Evolutionary conservation across 257 asterid genomes (phyloP), one percentile per base, ranked within the genome.

Genomic region (Nemophila menziesii): DNA sequence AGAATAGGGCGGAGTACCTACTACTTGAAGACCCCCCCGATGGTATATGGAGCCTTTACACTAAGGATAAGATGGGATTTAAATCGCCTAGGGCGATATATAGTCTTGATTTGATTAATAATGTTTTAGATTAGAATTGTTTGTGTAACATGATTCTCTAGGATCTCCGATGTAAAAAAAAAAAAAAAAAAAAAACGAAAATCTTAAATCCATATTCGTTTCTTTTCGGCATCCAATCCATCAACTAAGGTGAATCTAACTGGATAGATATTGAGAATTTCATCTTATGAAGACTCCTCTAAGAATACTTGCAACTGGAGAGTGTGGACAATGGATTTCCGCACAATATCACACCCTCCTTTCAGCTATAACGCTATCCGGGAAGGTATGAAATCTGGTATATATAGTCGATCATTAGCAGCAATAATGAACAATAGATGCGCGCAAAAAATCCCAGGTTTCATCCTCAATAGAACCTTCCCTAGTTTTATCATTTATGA

Each of bases 291-390:
- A 56, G 77, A 81, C 37, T 81, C 93, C 57, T 81, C 93, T 3
- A n/a, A n/a, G n/a, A 29, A 57, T 74, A 86, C 96, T 93, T 81
- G 96, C 71, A 86, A 65, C 78, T 86, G 96, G 59, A 86, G 94
- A 14, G 96, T 86, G 60, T 86, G 78, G 51, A 86, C 72, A 60
- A 82, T 70, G 57, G 82, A 86, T 62, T 73, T 82, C 65, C 80
- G 80, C 40, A 86, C 94, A 22, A 82, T 76, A 57, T 86, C 96
- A 54, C 65, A 78, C 55, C 82, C 96, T 55, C 92, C 96, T 60
- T 86, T 86, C 21, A 86, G 70, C 22, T 81, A 65, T 73, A 86
- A 86, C 34, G 94, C 96, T 11, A 82, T 70, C 42, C 90, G 92
- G 39, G 96, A 86, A 51, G 96, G 94, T 54, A 86, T 63, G 42